These are phyloP conservation scores for Cyclotella choctawhatcheeana DNA, from an alignment of 108 stramenopile genomes.

Conservation along the genomic window DNA sequence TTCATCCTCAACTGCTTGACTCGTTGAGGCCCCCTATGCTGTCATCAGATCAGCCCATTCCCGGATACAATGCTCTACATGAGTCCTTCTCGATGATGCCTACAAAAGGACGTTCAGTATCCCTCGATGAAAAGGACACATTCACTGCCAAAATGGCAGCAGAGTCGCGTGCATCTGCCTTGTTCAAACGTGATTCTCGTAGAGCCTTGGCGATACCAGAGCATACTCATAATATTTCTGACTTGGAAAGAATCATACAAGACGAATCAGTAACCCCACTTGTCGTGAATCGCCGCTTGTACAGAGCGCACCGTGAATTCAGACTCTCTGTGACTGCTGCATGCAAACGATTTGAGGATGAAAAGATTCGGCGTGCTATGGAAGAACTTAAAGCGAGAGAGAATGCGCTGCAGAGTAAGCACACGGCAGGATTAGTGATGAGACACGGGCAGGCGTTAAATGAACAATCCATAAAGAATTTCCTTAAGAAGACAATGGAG, in stretches of 20 bases:
- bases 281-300: slow-evolving; percentile 71
- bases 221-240: slow-evolving; percentile 50
- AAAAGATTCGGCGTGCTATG: slow-evolving; percentile 71
- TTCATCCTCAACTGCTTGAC: slow-evolving; percentile 35
- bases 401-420: slow-evolving; percentile 31
- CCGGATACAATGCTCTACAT: slow-evolving; percentile 26
- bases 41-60: slow-evolving; percentile 7
- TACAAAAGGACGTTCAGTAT: slow-evolving; percentile 39
- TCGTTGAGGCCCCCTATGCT: slow-evolving; percentile 15
- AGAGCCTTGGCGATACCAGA: slow-evolving; percentile 77
- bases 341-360: slow-evolving; percentile 85
- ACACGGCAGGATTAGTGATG: slow-evolving; percentile 83
- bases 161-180: slow-evolving; percentile 16
- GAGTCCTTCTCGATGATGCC: slow-evolving; percentile 14
- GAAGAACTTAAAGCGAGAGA: slow-evolving; percentile 64
- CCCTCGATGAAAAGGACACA: slow-evolving; percentile 51
- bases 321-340: slow-evolving; percentile 84
- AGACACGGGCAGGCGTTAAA: slow-evolving; percentile 78
- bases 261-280: slow-evolving; percentile 64
- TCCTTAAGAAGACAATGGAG: slow-evolving; percentile 63
- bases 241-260: slow-evolving; percentile 39
- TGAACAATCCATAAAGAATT: slow-evolving; percentile 65
- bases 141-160: slow-evolving; percentile 18
- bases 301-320: slow-evolving; percentile 84
- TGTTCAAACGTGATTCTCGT: slow-evolving; percentile 60